Conservation (phyloP, 768 basidiomycete species). For the Gymnopilus dilepis region DNA sequence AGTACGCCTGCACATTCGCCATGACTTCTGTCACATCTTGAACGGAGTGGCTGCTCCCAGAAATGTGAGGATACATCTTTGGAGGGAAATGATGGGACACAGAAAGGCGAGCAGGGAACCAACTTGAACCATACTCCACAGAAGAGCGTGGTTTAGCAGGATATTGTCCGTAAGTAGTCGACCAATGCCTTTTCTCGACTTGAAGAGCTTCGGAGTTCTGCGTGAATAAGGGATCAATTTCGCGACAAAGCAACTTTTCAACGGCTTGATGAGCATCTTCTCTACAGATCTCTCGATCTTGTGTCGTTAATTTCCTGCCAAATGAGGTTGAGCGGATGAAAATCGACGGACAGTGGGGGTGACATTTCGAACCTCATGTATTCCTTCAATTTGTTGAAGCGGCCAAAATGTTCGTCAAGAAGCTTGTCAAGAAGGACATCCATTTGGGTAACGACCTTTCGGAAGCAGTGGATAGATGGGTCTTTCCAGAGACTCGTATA, state of each 20-base stretch:
- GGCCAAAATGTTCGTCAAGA: conserved; percentile 34
- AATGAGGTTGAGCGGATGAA: no score
- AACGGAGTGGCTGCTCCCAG: background rate
- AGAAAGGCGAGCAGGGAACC: background rate
- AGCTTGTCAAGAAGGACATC: conserved; percentile 24
- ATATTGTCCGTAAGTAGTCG: background rate
- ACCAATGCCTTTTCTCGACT: background rate
- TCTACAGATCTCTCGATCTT: background rate
- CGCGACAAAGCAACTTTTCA: background rate
- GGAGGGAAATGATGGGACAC: background rate
- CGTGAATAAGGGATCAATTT: background rate
- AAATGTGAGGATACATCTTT: background rate
- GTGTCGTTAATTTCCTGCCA: background rate
- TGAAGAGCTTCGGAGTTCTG: background rate
- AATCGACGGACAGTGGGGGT: background rate
- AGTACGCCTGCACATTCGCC: conserved; percentile 62
- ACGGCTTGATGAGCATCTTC: background rate
- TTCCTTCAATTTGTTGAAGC: conserved; percentile 32
- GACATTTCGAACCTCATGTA: conserved; percentile 28
- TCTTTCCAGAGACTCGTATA: conserved; percentile 35
- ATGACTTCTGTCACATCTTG: conserved; percentile 53
- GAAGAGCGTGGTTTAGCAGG: background rate
- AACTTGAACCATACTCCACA: background rate
- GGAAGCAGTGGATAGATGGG: conserved; percentile 36
- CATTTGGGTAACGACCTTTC: conserved; percentile 24